A percentile compares a stretch with the other conserved stretches of the same genome.
These are phyloP conservation scores for Drechslerella dactyloides DNA, from an alignment of 2,329 filamentous ascomycete genomes.

Conservation along the genomic window DNA sequence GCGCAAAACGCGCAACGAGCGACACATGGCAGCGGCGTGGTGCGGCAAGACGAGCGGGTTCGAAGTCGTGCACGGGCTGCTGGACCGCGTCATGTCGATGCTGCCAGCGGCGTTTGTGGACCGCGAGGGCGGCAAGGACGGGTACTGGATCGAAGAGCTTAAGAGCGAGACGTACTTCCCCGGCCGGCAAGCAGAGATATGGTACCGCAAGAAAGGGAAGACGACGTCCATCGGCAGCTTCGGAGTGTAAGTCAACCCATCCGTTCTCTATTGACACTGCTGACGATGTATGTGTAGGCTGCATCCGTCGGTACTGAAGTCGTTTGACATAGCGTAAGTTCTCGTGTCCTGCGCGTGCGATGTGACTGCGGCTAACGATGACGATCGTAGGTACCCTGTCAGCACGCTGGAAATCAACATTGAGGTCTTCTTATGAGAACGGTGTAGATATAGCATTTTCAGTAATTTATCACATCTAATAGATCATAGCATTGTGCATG, in stretches of 20 bases:
- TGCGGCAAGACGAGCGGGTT: constrained; percentile 95
- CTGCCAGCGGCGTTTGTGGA: constrained; percentile 79
- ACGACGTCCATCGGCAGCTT: constrained; percentile 84
- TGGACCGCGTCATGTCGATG: constrained; percentile 93
- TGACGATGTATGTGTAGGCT: constrained; percentile 59
- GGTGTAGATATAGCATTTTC: constrained; percentile 9
- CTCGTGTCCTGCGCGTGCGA: neutral
- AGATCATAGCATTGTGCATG: constrained; percentile 16
- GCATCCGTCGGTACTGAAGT: constrained; percentile 89
- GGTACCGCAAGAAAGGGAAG: constrained; percentile 71
- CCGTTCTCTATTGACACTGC: neutral
- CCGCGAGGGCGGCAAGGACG: constrained; percentile 66
- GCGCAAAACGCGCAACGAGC: constrained; percentile 87
- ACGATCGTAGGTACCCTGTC: constrained; percentile 75
- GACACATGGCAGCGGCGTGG: constrained; percentile 94
- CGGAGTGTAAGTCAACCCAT: constrained; percentile 66
- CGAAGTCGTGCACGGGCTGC: constrained; percentile 89
- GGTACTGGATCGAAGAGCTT: constrained; percentile 94
- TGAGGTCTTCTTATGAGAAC: constrained; percentile 72
- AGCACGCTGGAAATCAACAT: constrained; percentile 94
- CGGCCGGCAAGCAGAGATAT: constrained; percentile 85
- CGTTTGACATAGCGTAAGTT: constrained; percentile 81
- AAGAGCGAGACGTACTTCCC: constrained; percentile 75
- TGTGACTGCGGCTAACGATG: neutral
- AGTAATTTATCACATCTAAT: constrained; percentile 25